Conservation (phyloP, 768 basidiomycete species). For the Mycena kentingensis region DNA sequence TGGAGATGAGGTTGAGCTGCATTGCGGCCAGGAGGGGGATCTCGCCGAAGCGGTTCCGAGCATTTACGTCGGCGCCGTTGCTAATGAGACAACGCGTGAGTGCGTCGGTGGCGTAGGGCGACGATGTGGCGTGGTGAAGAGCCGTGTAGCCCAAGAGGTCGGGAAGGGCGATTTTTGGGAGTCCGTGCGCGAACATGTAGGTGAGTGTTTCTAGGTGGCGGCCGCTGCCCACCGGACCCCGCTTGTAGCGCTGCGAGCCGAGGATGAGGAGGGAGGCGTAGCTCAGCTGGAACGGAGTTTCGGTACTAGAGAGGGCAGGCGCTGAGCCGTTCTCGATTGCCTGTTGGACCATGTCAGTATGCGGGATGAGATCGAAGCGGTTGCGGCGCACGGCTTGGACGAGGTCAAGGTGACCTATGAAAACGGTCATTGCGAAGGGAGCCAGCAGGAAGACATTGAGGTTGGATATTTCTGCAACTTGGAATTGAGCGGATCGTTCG, state of each 20-base stretch:
- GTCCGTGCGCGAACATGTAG: constrained; percentile 44
- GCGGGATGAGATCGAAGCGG: neutral
- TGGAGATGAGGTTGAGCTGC: constrained; percentile 28
- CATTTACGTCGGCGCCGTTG: constrained; percentile 50
- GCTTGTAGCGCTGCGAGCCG: constrained; percentile 41
- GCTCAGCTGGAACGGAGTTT: constrained; percentile 46
- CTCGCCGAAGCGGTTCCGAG: constrained; percentile 50
- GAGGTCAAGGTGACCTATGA: constrained; percentile 25
- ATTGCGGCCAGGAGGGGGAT: constrained; percentile 13
- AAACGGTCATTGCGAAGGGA: constrained; percentile 31
- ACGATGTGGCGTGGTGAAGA: constrained; percentile 47
- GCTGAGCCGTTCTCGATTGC: constrained; percentile 32
- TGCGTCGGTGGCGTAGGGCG: constrained; percentile 24
- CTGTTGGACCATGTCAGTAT: constrained; percentile 16
- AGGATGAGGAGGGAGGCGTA: constrained; percentile 43
- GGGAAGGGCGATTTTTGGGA: too few relatives aligned
- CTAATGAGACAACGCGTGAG: constrained; percentile 44
- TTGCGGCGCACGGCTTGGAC: constrained; percentile 26
- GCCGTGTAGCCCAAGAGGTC: constrained; percentile 49
- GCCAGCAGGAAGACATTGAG: constrained; percentile 31
- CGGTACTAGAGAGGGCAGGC: constrained; percentile 40
- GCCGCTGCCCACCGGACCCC: constrained; percentile 12
- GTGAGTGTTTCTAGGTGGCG: constrained; percentile 39
- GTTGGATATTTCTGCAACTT: constrained; percentile 27
- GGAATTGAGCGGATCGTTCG: neutral